phyloP scores from a whole-genome alignment of 345 rosid species.

The Brassica napus region Da-Ae NC_063439.1:26707001-26707500 shows the following conservation, averaged over 20 bases:
- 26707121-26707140: no score
- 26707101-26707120: no score
- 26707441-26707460: not conserved
- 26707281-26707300: not conserved
- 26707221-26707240: no score
- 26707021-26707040: not conserved
- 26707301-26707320: not conserved
- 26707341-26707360: not conserved
- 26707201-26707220: no score
- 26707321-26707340: not conserved
- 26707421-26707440: not conserved
- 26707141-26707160: no score
- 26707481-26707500: not conserved
- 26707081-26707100: no score
- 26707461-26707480: not conserved
- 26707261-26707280: no score
- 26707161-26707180: no score
- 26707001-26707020: not conserved
- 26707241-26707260: no score
- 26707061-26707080: no score
- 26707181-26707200: no score
- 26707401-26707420: not conserved
- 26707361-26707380: not conserved
- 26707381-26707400: not conserved
- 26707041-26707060: no score